These are phyloP conservation scores for Mycena venus DNA, from an alignment of 768 basidiomycete species.

Conservation along the genomic window DNA sequence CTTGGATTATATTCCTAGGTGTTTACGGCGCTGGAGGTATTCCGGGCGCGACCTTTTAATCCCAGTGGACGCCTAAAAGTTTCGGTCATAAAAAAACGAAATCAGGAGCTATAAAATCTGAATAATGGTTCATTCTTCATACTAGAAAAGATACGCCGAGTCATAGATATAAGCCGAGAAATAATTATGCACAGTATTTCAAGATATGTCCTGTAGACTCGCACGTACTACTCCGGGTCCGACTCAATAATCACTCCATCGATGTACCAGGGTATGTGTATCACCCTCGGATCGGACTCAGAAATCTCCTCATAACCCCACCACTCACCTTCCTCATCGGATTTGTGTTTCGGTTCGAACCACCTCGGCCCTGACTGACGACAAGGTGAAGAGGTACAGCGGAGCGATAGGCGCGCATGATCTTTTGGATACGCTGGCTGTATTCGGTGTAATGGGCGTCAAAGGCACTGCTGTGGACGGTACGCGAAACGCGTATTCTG, in stretches of 20 bases:
- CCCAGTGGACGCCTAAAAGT: neutral
- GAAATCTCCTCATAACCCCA: neutral
- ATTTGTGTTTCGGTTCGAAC: neutral
- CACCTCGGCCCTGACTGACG: neutral
- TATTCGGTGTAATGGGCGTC: neutral
- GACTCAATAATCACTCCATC: neutral
- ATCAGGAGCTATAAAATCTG: constrained; percentile 2
- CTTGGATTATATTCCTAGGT: too few relatives aligned
- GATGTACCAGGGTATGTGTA: neutral
- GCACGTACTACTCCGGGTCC: constrained; percentile 1
- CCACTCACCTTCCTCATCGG: neutral
- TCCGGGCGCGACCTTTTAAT: neutral
- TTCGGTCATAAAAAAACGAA: neutral
- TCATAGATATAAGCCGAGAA: neutral
- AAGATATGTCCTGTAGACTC: too few relatives aligned
- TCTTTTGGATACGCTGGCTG: neutral
- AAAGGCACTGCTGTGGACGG: neutral
- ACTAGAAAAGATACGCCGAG: neutral
- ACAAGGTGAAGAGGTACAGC: neutral
- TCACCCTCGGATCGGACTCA: neutral
- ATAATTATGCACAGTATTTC: neutral
- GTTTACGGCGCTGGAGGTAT: neutral
- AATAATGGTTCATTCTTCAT: neutral
- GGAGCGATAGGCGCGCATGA: constrained; percentile 2
- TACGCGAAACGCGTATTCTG: neutral